phyloP scores from a whole-genome alignment of 768 basidiomycete genomes.

The Trametes coccinea region DNA sequence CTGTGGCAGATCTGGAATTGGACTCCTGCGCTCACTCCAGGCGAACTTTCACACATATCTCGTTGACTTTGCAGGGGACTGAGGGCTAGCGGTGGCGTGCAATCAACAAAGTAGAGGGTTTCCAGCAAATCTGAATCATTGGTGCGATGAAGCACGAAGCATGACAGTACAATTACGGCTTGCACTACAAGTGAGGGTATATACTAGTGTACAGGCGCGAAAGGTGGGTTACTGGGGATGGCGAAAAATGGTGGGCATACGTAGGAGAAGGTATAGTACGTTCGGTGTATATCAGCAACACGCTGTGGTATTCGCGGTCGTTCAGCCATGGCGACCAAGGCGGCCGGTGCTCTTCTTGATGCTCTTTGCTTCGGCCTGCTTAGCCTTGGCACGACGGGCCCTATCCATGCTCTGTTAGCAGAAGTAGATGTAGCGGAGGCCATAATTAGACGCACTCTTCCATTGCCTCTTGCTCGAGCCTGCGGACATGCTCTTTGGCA shows the following conservation, averaged over 20 bases:
- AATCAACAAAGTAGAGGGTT: no score
- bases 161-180: no score
- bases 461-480: conserved; percentile 50
- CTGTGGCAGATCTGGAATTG: conserved; percentile 7
- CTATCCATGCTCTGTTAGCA: conserved; percentile 33
- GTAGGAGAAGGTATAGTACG: no score
- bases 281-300: background rate
- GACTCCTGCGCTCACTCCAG: no score
- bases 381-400: conserved; percentile 49
- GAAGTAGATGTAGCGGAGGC: background rate
- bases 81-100: no score
- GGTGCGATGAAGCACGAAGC: no score
- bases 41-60: no score
- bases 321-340: conserved; percentile 41
- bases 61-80: no score
- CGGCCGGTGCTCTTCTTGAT: conserved; percentile 50
- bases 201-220: background rate
- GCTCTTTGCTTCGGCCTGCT: conserved; percentile 51
- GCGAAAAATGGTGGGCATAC: background rate
- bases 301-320: background rate
- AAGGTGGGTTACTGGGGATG: background rate
- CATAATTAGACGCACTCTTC: conserved; percentile 46
- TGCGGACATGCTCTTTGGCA: conserved; percentile 49
- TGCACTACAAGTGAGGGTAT: background rate
- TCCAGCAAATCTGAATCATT: no score